Percentiles rank a stretch among this genome's conserved stretches.
Evolutionary conservation across 148 eudicot genomes (phyloP).

Genomic region (Vaccinium macrocarpon): DNA sequence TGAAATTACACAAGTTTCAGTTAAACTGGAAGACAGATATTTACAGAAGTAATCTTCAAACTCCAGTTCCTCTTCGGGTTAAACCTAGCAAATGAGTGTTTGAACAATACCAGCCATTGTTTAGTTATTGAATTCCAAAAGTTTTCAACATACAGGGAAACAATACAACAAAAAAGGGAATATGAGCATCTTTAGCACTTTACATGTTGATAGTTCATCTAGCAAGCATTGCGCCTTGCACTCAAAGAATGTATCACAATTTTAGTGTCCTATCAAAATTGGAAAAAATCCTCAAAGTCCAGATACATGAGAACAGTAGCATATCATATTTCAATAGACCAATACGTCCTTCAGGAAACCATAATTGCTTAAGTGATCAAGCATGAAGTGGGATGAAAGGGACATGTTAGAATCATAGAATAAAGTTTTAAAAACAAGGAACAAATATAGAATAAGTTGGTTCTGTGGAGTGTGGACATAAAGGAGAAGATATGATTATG

Average conservation of each 20-base stretch:
- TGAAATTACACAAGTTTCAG: constrained; percentile 22
- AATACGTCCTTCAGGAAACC: not conserved
- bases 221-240: not conserved
- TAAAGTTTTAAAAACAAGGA: not conserved
- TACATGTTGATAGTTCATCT: not conserved
- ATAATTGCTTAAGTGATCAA: not conserved
- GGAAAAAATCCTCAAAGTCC: not conserved
- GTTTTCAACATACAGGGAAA: not conserved
- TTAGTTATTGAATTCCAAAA: not conserved
- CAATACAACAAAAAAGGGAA: not conserved
- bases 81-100: not conserved
- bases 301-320: not conserved
- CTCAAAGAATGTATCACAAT: not conserved
- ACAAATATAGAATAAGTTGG: not conserved
- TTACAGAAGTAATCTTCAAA: not conserved
- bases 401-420: not conserved
- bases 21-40: not conserved
- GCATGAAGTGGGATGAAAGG: not conserved
- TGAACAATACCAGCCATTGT: not conserved
- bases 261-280: not conserved
- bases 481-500: not conserved
- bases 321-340: not conserved
- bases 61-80: not conserved
- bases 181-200: not conserved
- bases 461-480: not conserved